Base-by-base conservation (phyloP, 1,139 yeast genomes). In the Debaryomycetaceae sp. region DNA sequence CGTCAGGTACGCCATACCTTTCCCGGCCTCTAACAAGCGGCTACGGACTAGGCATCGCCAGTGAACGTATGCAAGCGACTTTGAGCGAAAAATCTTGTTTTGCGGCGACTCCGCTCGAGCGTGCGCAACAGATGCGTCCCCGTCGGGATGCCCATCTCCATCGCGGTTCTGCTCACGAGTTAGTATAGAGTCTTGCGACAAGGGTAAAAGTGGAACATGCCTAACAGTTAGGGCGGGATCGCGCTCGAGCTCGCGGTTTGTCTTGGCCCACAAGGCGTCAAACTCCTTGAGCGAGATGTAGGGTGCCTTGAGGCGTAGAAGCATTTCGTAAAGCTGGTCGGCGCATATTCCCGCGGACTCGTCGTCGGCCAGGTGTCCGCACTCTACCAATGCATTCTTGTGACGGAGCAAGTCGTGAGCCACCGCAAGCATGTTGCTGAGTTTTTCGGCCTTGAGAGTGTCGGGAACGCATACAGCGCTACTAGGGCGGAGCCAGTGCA, bases 201-300 rank as follows among this genome's bases (percentile, higher is more conserved):
- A n/a, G 15, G 22, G 14, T 15, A 22, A 12, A 4, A 5, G 15
- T 38, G 32, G 42, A 65, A 76, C 87, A 72, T 76, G 82, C 86
- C 90, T 79, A 78, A 80, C 86, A 62, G 73, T 75, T 51, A 81
- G 71, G 47, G 82, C 92, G 27, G 82, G 78, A 55, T 80, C 83
- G 34, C 68, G 64, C 40, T 73, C 73, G 41, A 87, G 63, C 41
- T 77, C 81, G 27, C 62, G 55, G 7, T 77, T 47, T 7, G 83
- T 81, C 41, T 74, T 68, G 19, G 51, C 49, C 96, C 96, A 87
- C 37, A 85, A 64, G 34, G 77, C 83, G 39, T 81, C 78, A 54
- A 86, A 87, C 40, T 83, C 93, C 27, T 74, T 77, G 29, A 62
- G 68, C n/a, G 74, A 62, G 24, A 82, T 67, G 37, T 71, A 64